Percentiles rank a stretch among this genome's conserved stretches.
phyloP scores from a whole-genome alignment of 2,329 filamentous ascomycete genomes.

The Penicillium sp. region DNA sequence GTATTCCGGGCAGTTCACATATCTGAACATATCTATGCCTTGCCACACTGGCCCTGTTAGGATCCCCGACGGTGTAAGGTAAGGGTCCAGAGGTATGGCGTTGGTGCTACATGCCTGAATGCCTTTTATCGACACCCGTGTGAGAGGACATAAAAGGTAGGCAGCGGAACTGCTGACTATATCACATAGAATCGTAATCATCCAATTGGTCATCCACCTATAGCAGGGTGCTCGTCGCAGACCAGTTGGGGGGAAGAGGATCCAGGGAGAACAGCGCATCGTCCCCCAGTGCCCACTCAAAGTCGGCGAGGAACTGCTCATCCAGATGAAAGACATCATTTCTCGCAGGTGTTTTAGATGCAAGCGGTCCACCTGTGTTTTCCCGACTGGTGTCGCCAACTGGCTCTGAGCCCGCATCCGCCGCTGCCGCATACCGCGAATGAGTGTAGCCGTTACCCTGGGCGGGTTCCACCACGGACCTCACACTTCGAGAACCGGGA shows the following conservation, averaged over 20 bases:
- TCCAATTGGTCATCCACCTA: not conserved
- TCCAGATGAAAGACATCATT: constrained; percentile 29
- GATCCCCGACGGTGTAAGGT: not conserved
- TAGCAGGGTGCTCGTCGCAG: constrained; percentile 13
- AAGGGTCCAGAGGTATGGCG: not conserved
- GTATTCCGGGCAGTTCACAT: not conserved
- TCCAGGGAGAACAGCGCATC: constrained; percentile 28
- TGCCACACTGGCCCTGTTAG: not conserved
- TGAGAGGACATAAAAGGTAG: not conserved
- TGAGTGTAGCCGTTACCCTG: constrained; percentile 16
- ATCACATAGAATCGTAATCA: not conserved
- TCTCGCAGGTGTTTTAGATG: constrained; percentile 3
- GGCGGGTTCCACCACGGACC: constrained; percentile 9
- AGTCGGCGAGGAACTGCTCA: constrained; percentile 38
- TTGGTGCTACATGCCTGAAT: not conserved
- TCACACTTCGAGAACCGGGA: constrained; percentile 18
- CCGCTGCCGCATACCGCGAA: not conserved
- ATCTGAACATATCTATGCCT: not conserved
- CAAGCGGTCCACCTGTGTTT: not conserved
- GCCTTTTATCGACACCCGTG: not conserved
- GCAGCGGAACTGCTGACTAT: not conserved
- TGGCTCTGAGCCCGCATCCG: constrained; percentile 11
- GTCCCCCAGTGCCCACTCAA: constrained; percentile 37
- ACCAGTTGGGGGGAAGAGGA: constrained; percentile 22
- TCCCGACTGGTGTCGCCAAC: constrained; percentile 7